A percentile compares a stretch with the other conserved stretches of the same genome.
Evolutionary conservation across 176 grass and related monocot species (phyloP).

Genomic region (barley (Hordeum vulgare)): DNA sequence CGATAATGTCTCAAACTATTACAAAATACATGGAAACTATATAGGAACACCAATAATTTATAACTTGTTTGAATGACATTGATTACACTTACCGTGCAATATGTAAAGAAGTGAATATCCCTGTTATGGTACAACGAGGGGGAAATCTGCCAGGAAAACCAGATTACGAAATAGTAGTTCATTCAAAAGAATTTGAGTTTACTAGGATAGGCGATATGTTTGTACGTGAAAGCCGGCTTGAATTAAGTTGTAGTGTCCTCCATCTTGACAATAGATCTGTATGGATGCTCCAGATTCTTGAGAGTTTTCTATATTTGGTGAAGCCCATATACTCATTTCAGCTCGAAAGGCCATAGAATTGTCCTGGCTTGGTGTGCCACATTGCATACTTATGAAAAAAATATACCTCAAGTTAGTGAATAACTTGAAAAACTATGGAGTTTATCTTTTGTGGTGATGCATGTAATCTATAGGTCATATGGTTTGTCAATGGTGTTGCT

Average conservation of each 20-base stretch:
- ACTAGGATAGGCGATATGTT: background rate
- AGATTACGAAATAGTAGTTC: background rate
- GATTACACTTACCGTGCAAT: conserved; percentile 20
- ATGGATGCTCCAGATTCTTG: conserved; percentile 13
- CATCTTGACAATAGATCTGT: background rate
- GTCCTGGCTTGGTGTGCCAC: background rate
- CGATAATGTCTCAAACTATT: background rate
- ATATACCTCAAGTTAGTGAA: background rate
- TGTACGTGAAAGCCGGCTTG: conserved; percentile 26
- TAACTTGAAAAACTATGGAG: background rate
- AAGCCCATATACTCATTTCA: conserved; percentile 9
- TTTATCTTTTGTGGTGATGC: background rate
- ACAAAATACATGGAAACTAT: background rate
- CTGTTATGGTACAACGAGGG: conserved; percentile 7
- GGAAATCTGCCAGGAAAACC: background rate
- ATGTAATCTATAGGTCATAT: background rate
- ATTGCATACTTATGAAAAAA: background rate
- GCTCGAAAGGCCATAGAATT: conserved; percentile 18
- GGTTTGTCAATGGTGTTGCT: background rate
- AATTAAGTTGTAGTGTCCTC: background rate
- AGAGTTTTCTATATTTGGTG: background rate
- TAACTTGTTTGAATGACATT: background rate
- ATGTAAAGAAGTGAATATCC: conserved; percentile 37
- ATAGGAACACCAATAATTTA: background rate
- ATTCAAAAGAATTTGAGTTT: background rate